Base-by-base conservation (phyloP, 2,329 filamentous ascomycete species). In the Xylariaceae sp. region DNA sequence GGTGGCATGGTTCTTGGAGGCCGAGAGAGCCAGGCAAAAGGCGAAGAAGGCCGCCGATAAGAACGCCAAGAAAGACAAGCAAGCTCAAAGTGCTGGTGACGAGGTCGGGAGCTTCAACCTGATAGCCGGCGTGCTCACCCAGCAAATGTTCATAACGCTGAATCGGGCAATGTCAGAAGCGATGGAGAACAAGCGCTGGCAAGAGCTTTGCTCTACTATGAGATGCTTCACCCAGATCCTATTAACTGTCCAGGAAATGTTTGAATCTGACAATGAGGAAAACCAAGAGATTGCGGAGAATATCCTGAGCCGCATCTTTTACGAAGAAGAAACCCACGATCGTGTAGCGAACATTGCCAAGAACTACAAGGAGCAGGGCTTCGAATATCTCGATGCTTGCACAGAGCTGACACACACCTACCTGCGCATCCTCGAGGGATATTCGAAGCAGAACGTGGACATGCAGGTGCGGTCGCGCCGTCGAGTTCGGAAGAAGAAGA, bases 251-350 rank as follows among this genome's bases (percentile, higher is more conserved):
- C 88, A 95, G 54, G 87, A 94, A 45, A 97, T 98, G 89, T 72
- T 81, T 2, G 79, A 85, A 32, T 92, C 87, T 1, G 74, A 77
- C 1, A 75, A 86, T 19, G 89, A 96, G 47, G 89, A 96, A n/a
- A 87, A 98, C 50, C 85, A 94, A 57, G 92, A 97, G 53, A 97
- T 98, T 59, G 90, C 92, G 1, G 90, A 98, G 59, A 98, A 98
- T 52, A 96, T 94, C 9, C 78, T 95, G 36, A 94, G 85, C 54
- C 86, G 90, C 45, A 87, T 98, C n/a, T 98, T 98, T 61, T 98
- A 98, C 64, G 92, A 98, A 62, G 88, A 97, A 57, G 78, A 86
- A 1, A 96, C 89, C 0, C 89, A 98, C 55, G 90, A 98, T 46
- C 75, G 85, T 16, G 77, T 98, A 36, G 76, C 90, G 19, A 77